phyloP scores from a whole-genome alignment of 2,329 filamentous ascomycete species.

The Neonectria faginata region DNA sequence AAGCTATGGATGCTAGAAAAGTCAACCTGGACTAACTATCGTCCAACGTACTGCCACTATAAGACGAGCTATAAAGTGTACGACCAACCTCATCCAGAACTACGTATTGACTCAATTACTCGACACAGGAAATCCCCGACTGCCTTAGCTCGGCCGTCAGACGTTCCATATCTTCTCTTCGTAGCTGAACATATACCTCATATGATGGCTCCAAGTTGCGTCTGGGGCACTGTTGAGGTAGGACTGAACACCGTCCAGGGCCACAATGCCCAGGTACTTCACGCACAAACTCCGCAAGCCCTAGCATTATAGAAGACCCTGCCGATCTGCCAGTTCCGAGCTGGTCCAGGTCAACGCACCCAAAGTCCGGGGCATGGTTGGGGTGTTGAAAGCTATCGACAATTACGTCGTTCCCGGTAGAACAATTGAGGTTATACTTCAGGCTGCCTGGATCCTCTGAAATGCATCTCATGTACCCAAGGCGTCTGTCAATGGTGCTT shows the following conservation, averaged over 20 bases:
- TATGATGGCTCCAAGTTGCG: neutral
- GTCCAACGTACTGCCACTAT: neutral
- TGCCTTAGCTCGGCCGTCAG: neutral
- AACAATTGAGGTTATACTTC: neutral
- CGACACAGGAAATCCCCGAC: neutral
- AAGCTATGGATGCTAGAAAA: neutral
- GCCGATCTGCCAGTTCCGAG: neutral
- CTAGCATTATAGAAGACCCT: neutral
- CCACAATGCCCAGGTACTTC: neutral
- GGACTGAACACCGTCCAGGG: slow-evolving; percentile 7
- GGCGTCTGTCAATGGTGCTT: neutral
- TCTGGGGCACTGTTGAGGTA: neutral
- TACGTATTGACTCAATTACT: neutral
- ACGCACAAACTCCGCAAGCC: neutral
- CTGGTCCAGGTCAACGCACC: neutral
- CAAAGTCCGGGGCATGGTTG: neutral
- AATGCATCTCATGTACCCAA: neutral
- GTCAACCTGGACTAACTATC: neutral
- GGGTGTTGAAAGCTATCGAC: neutral
- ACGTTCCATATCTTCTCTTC: neutral
- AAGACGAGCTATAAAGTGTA: neutral
- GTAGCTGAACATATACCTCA: slow-evolving; percentile 2
- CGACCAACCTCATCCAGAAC: neutral
- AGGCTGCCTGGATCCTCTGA: neutral
- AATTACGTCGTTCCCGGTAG: neutral